phyloP scores from a whole-genome alignment of 225 moss, liverwort and hornwort genomes.

The Rhytidiadelphus loreus region DNA sequence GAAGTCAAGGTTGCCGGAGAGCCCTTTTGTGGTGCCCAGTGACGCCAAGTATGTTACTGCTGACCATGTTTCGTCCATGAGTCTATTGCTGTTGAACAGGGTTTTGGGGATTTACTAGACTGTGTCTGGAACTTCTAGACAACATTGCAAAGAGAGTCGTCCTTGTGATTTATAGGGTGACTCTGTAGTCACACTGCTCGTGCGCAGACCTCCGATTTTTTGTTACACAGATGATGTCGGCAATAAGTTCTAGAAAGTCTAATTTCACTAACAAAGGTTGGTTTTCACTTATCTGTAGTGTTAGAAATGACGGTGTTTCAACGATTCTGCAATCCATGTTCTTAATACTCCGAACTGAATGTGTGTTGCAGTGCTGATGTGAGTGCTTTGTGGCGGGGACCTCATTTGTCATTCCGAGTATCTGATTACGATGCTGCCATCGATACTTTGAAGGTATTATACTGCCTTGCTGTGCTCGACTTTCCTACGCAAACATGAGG shows the following conservation, averaged over 20 bases:
- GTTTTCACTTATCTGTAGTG: not conserved
- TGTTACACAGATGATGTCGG: not conserved
- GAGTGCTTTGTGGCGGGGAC: conserved; percentile 58
- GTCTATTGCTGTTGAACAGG: not conserved
- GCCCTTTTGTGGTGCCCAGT: conserved; percentile 53
- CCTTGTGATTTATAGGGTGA: not conserved
- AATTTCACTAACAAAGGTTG: no score
- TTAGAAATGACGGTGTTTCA: not conserved
- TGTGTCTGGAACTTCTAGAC: not conserved
- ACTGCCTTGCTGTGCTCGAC: not conserved
- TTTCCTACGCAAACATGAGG: not conserved
- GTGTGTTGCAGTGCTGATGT: conserved; percentile 48
- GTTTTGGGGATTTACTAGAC: not conserved
- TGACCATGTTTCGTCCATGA: not conserved
- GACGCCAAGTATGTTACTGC: conserved; percentile 51
- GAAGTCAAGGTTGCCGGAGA: conserved; percentile 67
- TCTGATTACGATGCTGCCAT: conserved; percentile 81
- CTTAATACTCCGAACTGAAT: not conserved
- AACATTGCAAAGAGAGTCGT: not conserved
- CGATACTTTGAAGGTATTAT: conserved; percentile 52
- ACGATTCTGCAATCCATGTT: not conserved
- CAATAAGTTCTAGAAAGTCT: not conserved
- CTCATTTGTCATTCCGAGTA: conserved; percentile 82
- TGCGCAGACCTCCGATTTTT: not conserved
- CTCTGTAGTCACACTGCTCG: not conserved